Evolutionary conservation across 345 rosid genomes (phyloP), one percentile per base, ranked within the genome.

Genomic region (Camelina laxa): DNA sequence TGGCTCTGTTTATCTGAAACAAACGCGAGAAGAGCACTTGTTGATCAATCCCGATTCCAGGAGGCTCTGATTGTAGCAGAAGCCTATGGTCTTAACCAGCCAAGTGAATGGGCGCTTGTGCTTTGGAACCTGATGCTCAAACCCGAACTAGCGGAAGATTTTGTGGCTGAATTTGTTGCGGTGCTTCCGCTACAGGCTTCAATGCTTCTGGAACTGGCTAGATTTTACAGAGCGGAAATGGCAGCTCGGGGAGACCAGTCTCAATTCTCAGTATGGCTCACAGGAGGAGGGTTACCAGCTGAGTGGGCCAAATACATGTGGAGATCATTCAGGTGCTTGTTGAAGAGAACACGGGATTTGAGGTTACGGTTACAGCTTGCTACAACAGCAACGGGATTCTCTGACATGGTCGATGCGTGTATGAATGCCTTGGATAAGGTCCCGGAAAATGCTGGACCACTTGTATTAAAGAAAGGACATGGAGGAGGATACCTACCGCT

Each of bases 61-160:
- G 99, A 95, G 85, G 97, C 99, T 63, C 69, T 95, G 66, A 90
- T 92, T 17, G 98, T 95, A 72, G 99, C 99, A 36, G 99, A 95
- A 81, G 99, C 99, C 36, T 95, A 95, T 57, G 80, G 88, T 74
- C 97, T 95, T 70, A 95, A 95, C 73, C 99, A 92, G 82, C 91
- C 99, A 17, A 83, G 88, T 39, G 98, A 95, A 75, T 95, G 99
- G 99, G 97, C 93, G 5, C 83, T 84, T 21, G 97, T 89, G 21
- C 97, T 95, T 60, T 95, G 99, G 99, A 89, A 85, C 78, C 93
- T 84, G 86, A 95, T 95, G 97, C 89, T 95, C 39, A 87, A 87
- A 19, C 99, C 99, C 1, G 99, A 95, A 65, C 73, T 87, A 62
- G 91, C 83, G 1, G 97, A 92, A 79, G 98, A 87, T 73, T 92